Evolutionary conservation across 2,329 filamentous ascomycete genomes (phyloP), one percentile per base, ranked within the genome.

Genomic region (Xylariaceae sp.): DNA sequence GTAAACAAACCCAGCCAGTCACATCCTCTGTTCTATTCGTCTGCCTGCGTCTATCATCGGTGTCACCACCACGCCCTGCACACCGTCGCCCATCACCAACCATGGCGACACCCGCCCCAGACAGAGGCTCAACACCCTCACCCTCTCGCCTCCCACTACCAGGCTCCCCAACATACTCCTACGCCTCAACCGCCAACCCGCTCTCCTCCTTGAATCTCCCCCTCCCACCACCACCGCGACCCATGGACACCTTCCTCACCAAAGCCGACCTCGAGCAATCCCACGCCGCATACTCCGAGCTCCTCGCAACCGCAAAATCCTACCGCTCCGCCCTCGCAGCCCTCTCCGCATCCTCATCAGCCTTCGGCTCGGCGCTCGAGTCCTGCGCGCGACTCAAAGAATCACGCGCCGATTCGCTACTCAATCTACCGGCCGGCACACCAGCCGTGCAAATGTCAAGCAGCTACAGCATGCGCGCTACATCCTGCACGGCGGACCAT

Each of bases 321-420:
- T 88, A 87, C 68, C 81, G 84, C 42, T 66, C 80, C 17, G 83
- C 84, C 14, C 80, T 88, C 43, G 78, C 83, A 34, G 67, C 79
- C 2, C 73, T 87, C 12, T 85, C 83, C 9, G 76, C 74, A 5
- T 79, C 84, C 2, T 82, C 84, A 2, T 86, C 83, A 0, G 73
- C 78, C 31, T 87, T 88, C 64, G 84, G 83, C 44, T 77, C 78
- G 43, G 82, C 84, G 14, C 77, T 88, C 54, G 84, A 88, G 71
- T 70, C 82, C 54, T 88, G 84, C 67, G 84, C 84, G n/a, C 79
- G 84, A 13, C 72, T 87, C 31, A 87, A 87, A 63, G 84, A 87
- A 65, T 81, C 84, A 33, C 78, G 83, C 47, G 81, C 82, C 48
- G 82, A 85, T 58, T 73, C 77, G 45, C 73, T 84, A 42, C 72